A percentile compares a stretch with the other conserved stretches of the same genome.
phyloP scores from a whole-genome alignment of 345 rosid genomes.

The Gossypium australe region DNA sequence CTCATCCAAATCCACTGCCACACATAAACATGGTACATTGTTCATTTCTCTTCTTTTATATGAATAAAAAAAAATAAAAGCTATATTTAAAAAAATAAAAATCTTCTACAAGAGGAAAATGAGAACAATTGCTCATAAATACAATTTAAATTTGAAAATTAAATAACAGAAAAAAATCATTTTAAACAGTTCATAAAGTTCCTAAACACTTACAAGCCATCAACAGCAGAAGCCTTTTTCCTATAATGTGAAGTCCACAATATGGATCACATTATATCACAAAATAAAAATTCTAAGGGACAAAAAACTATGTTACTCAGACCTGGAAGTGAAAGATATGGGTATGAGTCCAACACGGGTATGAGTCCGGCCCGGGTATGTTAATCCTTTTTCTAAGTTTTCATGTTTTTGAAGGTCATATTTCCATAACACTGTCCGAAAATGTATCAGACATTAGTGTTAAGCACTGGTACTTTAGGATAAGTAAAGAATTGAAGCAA shows the following conservation, averaged over 20 bases:
- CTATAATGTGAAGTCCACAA: neutral
- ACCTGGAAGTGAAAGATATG: neutral
- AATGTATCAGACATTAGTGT: neutral
- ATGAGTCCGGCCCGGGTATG: neutral
- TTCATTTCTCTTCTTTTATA: neutral
- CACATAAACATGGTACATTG: constrained; percentile 10
- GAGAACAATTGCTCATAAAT: neutral
- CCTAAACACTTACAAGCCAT: neutral
- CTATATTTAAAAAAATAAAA: neutral
- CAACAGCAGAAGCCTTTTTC: neutral
- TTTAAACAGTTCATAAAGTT: neutral
- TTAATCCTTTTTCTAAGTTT: neutral
- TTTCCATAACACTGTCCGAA: neutral
- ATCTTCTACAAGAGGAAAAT: neutral
- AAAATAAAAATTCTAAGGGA: neutral
- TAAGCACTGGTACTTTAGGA: neutral
- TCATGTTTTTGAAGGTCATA: neutral
- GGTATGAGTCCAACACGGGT: neutral
- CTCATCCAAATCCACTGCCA: constrained; percentile 55
- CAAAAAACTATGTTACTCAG: neutral
- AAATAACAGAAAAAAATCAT: neutral
- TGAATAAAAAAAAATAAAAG: no score
- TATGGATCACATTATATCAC: neutral
- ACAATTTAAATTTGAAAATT: neutral
- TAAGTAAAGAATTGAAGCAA: neutral